phyloP scores from a whole-genome alignment of 2,329 filamentous ascomycete genomes.

The Fusarium pininemorale region DNA sequence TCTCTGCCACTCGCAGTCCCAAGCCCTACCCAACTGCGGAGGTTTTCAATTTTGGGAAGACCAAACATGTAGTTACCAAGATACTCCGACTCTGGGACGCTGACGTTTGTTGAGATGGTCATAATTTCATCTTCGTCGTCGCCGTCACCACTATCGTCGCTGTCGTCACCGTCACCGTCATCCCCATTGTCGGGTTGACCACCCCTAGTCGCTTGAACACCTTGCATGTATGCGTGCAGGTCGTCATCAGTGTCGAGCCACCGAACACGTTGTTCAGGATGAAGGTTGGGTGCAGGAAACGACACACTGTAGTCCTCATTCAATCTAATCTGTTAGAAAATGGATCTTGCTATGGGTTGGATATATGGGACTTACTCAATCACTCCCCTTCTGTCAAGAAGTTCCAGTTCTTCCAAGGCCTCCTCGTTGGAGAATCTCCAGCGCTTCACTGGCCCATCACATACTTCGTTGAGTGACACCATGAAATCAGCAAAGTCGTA shows the following conservation, averaged over 20 bases:
- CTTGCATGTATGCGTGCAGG: not conserved
- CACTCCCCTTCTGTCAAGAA: constrained; percentile 1
- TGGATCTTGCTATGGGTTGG: not conserved
- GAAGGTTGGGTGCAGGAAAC: not conserved
- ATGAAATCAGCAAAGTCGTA: constrained; percentile 38
- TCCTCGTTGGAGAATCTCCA: constrained; percentile 39
- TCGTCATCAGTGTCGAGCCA: constrained; percentile 19
- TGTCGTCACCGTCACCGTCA: not conserved
- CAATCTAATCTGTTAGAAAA: constrained; percentile 8
- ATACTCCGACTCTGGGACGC: constrained; percentile 9
- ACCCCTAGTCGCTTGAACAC: not conserved
- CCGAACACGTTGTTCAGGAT: constrained; percentile 37
- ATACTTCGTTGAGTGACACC: constrained; percentile 35
- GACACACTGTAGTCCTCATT: not conserved
- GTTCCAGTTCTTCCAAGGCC: constrained; percentile 6
- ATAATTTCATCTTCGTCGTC: constrained; percentile 1
- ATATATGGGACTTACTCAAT: constrained; percentile 23
- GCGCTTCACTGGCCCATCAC: constrained; percentile 29
- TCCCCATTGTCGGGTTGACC: not conserved
- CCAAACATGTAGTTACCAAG: constrained; percentile 15
- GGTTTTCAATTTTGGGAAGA: constrained; percentile 27
- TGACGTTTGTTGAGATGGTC: constrained; percentile 25
- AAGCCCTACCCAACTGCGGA: constrained; percentile 6
- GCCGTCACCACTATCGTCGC: not conserved
- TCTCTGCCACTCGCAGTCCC: not conserved